Percentiles rank a stretch among this genome's conserved stretches.
Evolutionary conservation across 805 yeast genomes (phyloP).

Genomic region (Yueomyces sinensis): DNA sequence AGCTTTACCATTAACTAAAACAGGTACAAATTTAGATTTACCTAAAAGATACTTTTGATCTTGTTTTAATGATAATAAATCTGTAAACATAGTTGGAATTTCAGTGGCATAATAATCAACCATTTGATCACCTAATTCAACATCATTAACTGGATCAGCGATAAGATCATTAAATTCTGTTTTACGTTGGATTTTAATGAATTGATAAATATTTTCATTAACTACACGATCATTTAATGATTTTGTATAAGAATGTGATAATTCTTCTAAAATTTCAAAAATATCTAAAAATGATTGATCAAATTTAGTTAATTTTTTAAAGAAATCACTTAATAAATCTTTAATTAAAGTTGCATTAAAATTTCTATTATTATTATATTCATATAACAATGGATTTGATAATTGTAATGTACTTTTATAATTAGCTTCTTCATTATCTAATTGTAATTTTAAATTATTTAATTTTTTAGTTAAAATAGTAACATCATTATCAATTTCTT

Average conservation of each 20-base stretch:
- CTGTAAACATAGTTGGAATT: constrained; percentile 14
- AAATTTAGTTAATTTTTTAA: constrained; percentile 9
- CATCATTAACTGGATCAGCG: constrained; percentile 13
- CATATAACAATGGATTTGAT: constrained; percentile 13
- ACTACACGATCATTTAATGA: constrained; percentile 83
- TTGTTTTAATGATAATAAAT: constrained; percentile 7
- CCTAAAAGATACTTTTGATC: constrained; percentile 15
- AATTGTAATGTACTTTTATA: constrained; percentile 9
- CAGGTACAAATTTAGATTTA: constrained; percentile 16
- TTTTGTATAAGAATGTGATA: constrained; percentile 56
- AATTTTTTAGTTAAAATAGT: constrained; percentile 3
- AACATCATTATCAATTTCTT: constrained; percentile 5
- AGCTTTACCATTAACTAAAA: constrained; percentile 13
- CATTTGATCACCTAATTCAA: constrained; percentile 14
- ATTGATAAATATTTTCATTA: constrained; percentile 50
- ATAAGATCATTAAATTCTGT: constrained; percentile 9
- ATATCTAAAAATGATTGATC: constrained; percentile 14
- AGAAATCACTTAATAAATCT: constrained; percentile 5
- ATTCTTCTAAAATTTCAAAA: constrained; percentile 28
- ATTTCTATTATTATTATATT: constrained; percentile 10
- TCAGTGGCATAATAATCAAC: constrained; percentile 14
- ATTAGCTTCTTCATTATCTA: constrained; percentile 10
- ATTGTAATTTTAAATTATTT: constrained; percentile 8
- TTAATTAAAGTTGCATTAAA: constrained; percentile 2
- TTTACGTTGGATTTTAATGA: constrained; percentile 26